Evolutionary conservation across 768 basidiomycete species (phyloP), one percentile per base, ranked within the genome.

Genomic region (Calocybe cyanea): DNA sequence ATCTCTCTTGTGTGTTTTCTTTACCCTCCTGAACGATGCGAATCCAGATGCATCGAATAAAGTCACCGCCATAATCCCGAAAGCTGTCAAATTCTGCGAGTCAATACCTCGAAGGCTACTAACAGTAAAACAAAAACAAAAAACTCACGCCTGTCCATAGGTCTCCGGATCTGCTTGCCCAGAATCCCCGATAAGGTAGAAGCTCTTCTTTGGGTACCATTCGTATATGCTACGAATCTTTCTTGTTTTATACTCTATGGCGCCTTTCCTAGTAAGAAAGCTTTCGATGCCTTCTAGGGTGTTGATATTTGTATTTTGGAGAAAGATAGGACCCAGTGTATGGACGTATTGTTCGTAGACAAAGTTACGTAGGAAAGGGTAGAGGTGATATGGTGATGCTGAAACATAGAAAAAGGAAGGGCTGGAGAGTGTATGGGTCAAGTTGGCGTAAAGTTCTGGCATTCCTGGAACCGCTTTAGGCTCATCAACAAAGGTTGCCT

Each of bases 91-190:
- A 41, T 2, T n/a, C n/a, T n/a, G n/a, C n/a, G n/a, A n/a, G 15
- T 35, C 24, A 15, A 17, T 25, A 28, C 31, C n/a, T 32, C 14
- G 43, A 33, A 7, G 28, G 38, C n/a, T 32, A 34, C 17, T n/a
- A 32, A 32, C 9, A 36, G 2, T 32, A 18, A 25, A 9, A 15
- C 2, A 35, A 43, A 37, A 30, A 21, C 7, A 25, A 23, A n/a
- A n/a, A 20, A 65, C 69, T 55, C 42, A 73, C 71, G 66, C 65
- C 49, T 62, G 63, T 30, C 59, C 72, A 53, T 74, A 73, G 10
- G 64, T 68, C 51, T 74, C 72, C 2, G 72, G 71, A 48, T 74
- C 72, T 52, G 63, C 67, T 51, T 74, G 65, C 9, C 70, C 70
- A 13, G 72, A 74, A 54, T 74, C 72, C 6, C 72, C 72, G 23